A percentile compares a stretch with the other conserved stretches of the same genome.
Evolutionary conservation across 1,284 basidiomycete species (phyloP).

Genomic region (Phaffia rhodozyma): DNA sequence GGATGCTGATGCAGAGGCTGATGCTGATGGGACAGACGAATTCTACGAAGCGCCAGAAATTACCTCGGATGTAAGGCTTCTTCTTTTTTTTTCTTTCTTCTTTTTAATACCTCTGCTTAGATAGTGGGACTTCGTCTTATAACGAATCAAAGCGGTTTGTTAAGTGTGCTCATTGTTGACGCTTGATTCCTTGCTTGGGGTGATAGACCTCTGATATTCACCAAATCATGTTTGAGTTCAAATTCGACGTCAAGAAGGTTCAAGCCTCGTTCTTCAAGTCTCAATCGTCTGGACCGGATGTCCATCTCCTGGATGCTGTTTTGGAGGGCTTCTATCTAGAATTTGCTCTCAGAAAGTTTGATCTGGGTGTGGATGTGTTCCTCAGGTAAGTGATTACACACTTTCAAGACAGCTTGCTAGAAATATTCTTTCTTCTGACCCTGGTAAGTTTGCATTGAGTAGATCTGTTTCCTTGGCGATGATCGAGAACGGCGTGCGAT

Average conservation of each 20-base stretch:
- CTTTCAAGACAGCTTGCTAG: background rate
- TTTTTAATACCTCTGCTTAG: conserved; percentile 5
- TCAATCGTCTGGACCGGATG: conserved; percentile 33
- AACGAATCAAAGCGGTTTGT: too few species aligned
- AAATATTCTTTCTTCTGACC: background rate
- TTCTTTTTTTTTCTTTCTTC: background rate
- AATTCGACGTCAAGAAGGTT: conserved; percentile 81
- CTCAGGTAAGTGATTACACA: conserved; percentile 40
- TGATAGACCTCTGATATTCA: conserved; percentile 47
- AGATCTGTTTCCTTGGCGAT: conserved; percentile 45
- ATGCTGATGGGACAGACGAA: conserved; percentile 34
- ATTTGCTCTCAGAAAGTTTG: conserved; percentile 65
- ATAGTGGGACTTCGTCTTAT: too few species aligned
- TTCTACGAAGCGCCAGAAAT: conserved; percentile 69
- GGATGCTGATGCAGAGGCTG: conserved; percentile 29
- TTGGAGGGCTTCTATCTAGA: conserved; percentile 68
- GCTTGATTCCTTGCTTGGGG: background rate
- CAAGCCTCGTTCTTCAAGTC: conserved; percentile 66
- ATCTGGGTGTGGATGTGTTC: conserved; percentile 77
- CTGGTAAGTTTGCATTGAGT: background rate
- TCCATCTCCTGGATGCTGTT: conserved; percentile 61
- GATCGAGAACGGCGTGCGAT: conserved; percentile 47
- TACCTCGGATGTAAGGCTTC: conserved; percentile 44
- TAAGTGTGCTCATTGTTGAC: conserved; percentile 20
- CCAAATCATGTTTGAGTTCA: conserved; percentile 78